Evolutionary conservation across 345 rosid genomes (phyloP).

Genomic region (Sisymbrium altissimum): DNA sequence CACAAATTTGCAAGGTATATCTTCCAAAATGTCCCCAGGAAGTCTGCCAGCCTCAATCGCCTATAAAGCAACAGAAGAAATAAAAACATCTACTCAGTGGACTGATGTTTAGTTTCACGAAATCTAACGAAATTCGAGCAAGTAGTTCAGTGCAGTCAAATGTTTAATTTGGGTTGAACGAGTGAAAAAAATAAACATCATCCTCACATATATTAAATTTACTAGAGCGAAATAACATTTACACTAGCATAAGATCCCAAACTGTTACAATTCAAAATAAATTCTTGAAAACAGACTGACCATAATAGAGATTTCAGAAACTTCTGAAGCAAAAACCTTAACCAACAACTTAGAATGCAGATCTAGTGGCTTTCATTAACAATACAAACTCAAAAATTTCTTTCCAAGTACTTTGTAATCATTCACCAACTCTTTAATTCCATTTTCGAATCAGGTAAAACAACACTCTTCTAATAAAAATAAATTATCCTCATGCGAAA

Average conservation of each 20-base stretch:
- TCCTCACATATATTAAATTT: not conserved
- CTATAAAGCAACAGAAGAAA: slow-evolving; percentile 37
- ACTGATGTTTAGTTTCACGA: no score
- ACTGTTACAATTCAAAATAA: not conserved
- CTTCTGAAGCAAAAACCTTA: not conserved
- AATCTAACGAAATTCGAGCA: not conserved
- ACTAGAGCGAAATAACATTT: not conserved
- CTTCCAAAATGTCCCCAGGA: slow-evolving; percentile 80
- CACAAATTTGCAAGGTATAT: slow-evolving; percentile 67
- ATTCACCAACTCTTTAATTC: no score
- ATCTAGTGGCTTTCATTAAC: not conserved
- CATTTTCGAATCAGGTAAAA: not conserved
- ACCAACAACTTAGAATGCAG: not conserved
- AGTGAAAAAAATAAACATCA: not conserved
- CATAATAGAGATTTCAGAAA: not conserved
- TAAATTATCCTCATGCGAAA: not conserved
- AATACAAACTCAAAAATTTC: not conserved
- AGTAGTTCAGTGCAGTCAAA: not conserved
- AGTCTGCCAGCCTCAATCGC: slow-evolving; percentile 89
- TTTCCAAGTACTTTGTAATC: not conserved
- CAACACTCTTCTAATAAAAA: not conserved
- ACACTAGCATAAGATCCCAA: not conserved
- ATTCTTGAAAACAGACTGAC: not conserved
- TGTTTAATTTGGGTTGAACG: not conserved
- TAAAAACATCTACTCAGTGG: not conserved